Evolutionary conservation across 768 basidiomycete genomes (phyloP), one percentile per base, ranked within the genome.

Genomic region (Dentipellis sp.): DNA sequence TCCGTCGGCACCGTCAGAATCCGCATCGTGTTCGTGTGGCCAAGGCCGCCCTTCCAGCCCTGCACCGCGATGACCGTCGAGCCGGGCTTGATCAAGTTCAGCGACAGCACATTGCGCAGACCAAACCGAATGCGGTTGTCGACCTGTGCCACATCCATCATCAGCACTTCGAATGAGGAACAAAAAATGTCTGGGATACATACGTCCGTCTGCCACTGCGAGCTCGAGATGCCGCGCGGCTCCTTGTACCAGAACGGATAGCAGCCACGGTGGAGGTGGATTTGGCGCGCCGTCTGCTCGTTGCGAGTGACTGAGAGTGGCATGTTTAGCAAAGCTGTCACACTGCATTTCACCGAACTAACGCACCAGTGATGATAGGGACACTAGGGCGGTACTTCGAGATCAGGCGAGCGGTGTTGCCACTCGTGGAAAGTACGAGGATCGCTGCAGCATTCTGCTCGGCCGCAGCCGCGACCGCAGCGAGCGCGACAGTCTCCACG

Each of bases 41-140:
- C 94, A 47, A 97, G 81, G 57, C 97, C 97, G 46, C 94, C 91
- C 75, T 94, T 95, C 95, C 95, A 99, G n/a, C 97, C 97, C 72
- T 98, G 97, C 4, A 99, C 88, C 50, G 95, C 95, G 60, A 98
- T 78, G 66, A 99, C 81, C 22, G 94, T 91, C 53, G 84, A 84
- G 54, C 92, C 91, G 38, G 91, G 83, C 65, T 84, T 83, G 75
- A 98, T 85, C 68, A 99, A 80, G 61, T 89, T 87, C 71, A 99
- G 72, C 16, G 74, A 78, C 47, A 97, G 76, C 3, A 91, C 97
- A 67, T 77, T 86, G 67, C 83, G 79, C 71, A 98, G 78, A 57
- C 94, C 93, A 65, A 84, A 94, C 58, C 91, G 84, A 67, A 89
- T 88, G 61, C 90, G 89, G 70, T 91, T 91, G 73, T 92, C 89